Percentiles rank a stretch among this genome's conserved stretches.
These are phyloP conservation scores for Ustilago curta DNA, from an alignment of 1,284 basidiomycete genomes.

Conservation along the genomic window DNA sequence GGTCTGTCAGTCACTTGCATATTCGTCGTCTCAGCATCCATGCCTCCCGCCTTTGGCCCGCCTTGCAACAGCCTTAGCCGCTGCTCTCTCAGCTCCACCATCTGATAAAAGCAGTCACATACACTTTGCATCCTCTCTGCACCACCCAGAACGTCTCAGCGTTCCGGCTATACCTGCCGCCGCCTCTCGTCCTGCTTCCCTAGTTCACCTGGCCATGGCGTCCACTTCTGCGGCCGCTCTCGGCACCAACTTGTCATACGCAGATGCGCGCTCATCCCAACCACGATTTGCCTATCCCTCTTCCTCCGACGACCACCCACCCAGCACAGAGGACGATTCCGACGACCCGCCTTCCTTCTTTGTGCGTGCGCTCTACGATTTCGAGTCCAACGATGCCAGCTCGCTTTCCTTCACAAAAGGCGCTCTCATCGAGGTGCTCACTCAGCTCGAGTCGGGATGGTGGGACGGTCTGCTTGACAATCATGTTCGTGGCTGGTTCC, in stretches of 20 bases:
- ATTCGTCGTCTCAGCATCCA: background rate
- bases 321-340: conserved; percentile 27
- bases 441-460: conserved; percentile 92
- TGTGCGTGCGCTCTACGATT: conserved; percentile 92
- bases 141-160: background rate
- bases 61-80: background rate
- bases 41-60: background rate
- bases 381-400: conserved; percentile 79
- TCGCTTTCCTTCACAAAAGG: conserved; percentile 87
- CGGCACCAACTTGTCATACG: conserved; percentile 3
- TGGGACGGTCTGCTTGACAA: conserved; percentile 92
- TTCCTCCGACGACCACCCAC: conserved; percentile 10
- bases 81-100: conserved; percentile 3
- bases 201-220: conserved; percentile 12
- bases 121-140: background rate
- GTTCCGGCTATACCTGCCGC: too few species aligned
- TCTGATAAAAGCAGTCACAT: background rate
- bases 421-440: conserved; percentile 93
- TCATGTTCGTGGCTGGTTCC: conserved; percentile 86
- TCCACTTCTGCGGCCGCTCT: conserved; percentile 34
- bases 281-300: conserved; percentile 14
- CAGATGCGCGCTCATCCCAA: conserved; percentile 8
- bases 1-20: background rate
- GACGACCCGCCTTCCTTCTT: conserved; percentile 74
- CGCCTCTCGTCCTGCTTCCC: too few species aligned